Conservation (phyloP, 2,329 filamentous ascomycete species). For the Venturia nashicola region DNA sequence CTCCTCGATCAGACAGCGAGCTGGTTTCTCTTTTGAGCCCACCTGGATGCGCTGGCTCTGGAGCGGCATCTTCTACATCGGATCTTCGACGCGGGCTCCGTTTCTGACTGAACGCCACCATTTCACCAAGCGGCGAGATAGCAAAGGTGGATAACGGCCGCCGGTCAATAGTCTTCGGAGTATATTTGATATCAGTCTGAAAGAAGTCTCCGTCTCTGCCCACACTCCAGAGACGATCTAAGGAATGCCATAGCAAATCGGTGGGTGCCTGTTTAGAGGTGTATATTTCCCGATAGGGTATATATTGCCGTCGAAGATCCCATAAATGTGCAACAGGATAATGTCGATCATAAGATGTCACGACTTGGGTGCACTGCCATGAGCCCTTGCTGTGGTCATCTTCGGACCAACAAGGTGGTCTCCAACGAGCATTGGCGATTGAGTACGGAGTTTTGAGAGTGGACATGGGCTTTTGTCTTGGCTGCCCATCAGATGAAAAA, state of each 20-base stretch:
- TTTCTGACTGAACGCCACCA: constrained; percentile 42
- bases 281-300: constrained; percentile 51
- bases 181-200: constrained; percentile 49
- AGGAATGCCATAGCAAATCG: constrained; percentile 52
- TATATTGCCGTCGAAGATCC: constrained; percentile 49
- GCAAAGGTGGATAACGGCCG: constrained; percentile 44
- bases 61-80: constrained; percentile 23
- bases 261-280: constrained; percentile 42
- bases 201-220: constrained; percentile 48
- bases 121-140: constrained; percentile 44
- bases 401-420: constrained; percentile 44
- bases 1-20: constrained; percentile 11
- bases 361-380: constrained; percentile 50
- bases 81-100: constrained; percentile 31
- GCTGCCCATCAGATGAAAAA: constrained; percentile 24
- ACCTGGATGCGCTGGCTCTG: background rate
- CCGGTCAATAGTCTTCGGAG: constrained; percentile 45
- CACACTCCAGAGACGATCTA: constrained; percentile 53
- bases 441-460: constrained; percentile 48
- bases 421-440: constrained; percentile 50
- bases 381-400: constrained; percentile 38
- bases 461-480: constrained; percentile 46
- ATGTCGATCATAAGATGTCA: constrained; percentile 49
- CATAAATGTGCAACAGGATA: constrained; percentile 50
- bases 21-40: background rate